Conservation (phyloP, 345 rosid species). For the Salix purpurea region DNA sequence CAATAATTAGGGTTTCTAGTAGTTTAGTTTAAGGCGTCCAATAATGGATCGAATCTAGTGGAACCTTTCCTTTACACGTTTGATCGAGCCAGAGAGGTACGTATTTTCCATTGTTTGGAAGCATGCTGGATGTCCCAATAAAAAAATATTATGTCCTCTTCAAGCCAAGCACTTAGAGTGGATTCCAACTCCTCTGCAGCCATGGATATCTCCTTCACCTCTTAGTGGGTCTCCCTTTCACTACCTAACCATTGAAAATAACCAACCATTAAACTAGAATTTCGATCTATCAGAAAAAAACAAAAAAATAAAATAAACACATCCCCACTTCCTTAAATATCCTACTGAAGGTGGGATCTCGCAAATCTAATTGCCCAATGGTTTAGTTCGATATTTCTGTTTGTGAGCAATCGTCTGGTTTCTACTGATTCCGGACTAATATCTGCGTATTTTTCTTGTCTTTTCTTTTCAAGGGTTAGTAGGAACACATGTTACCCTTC, state of each 20-base stretch:
- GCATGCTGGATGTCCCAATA: slow-evolving; percentile 52
- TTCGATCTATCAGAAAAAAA: slow-evolving; percentile 21
- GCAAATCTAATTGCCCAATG: slow-evolving; percentile 54
- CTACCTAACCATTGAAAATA: slow-evolving; percentile 72
- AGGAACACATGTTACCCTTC: slow-evolving; percentile 1
- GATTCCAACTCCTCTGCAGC: slow-evolving; percentile 95
- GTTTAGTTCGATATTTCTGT: slow-evolving; percentile 24
- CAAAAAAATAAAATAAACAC: not conserved
- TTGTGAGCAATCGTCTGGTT: slow-evolving; percentile 32
- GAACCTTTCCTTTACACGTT: slow-evolving; percentile 62
- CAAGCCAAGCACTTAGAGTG: slow-evolving; percentile 64
- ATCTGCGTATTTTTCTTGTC: slow-evolving; percentile 5
- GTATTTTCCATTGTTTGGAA: slow-evolving; percentile 43
- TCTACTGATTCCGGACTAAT: slow-evolving; percentile 16
- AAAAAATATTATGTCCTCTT: slow-evolving; percentile 39
- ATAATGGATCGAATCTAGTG: slow-evolving; percentile 54
- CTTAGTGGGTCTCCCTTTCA: slow-evolving; percentile 79
- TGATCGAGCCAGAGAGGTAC: slow-evolving; percentile 20
- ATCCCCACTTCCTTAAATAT: slow-evolving; percentile 30
- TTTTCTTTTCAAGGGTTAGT: slow-evolving; percentile 7
- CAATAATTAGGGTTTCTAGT: slow-evolving; percentile 39
- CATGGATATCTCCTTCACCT: slow-evolving; percentile 39
- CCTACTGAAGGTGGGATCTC: slow-evolving; percentile 47
- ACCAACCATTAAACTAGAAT: slow-evolving; percentile 32
- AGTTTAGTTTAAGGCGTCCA: slow-evolving; percentile 33